Conservation (phyloP, 768 basidiomycete genomes). For the Macrocybe gigantea region DNA sequence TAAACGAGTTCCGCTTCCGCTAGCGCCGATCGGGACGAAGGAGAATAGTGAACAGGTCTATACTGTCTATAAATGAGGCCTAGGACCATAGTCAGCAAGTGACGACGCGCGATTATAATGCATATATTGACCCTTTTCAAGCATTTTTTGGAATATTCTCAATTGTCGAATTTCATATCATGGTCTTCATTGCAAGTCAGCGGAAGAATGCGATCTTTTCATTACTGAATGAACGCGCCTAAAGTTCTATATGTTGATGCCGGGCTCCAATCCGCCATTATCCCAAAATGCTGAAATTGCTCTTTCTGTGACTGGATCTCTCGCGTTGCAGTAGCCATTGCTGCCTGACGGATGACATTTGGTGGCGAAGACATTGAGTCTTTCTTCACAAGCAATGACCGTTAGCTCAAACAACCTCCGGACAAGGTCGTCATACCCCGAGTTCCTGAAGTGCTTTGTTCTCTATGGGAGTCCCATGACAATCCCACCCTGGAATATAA, state of each 20-base stretch:
- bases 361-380: constrained; percentile 54
- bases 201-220: neutral
- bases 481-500: constrained; percentile 96
- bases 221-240: constrained; percentile 37
- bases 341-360: constrained; percentile 59
- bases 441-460: constrained; percentile 84
- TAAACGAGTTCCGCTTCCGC: constrained; percentile 94
- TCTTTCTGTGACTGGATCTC: constrained; percentile 72
- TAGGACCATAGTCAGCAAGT: constrained; percentile 16
- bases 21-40: constrained; percentile 88
- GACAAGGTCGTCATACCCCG: constrained; percentile 37
- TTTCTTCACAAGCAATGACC: constrained; percentile 30
- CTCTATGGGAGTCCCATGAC: constrained; percentile 96
- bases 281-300: constrained; percentile 76
- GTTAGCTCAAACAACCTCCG: neutral
- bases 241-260: constrained; percentile 78
- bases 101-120: neutral
- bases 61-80: constrained; percentile 82
- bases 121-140: constrained; percentile 56
- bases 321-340: constrained; percentile 62
- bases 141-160: constrained; percentile 81
- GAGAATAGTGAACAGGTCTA: constrained; percentile 92
- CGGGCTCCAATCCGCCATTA: constrained; percentile 88
- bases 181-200: constrained; percentile 48
- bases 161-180: constrained; percentile 86